Percentiles rank a stretch among this genome's conserved stretches.
phyloP scores from a whole-genome alignment of 78 protist genomes.

The Creolimax fragrantissima region DNA sequence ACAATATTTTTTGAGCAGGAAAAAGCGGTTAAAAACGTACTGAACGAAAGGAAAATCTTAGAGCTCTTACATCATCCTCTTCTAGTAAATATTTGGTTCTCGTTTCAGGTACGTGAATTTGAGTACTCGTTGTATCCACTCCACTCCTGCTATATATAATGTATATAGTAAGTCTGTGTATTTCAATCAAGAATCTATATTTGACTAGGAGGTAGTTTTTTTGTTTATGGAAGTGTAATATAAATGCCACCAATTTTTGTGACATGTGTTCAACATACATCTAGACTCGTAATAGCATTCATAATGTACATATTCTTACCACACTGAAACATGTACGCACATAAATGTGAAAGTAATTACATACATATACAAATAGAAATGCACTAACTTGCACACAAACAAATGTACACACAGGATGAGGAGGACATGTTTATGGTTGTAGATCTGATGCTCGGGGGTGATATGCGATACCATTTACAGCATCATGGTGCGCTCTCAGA shows the following conservation, averaged over 20 bases:
- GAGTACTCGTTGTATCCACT: too few relatives aligned
- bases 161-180: too few relatives aligned
- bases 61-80: not conserved
- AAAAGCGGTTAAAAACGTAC: conserved; percentile 29
- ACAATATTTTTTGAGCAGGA: not conserved
- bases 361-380: not conserved
- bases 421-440: conserved; percentile 30
- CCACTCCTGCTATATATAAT: too few relatives aligned
- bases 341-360: not conserved
- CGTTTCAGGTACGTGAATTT: conserved; percentile 27
- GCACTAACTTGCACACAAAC: not conserved
- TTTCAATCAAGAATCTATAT: too few relatives aligned
- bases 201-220: too few relatives aligned
- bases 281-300: too few relatives aligned
- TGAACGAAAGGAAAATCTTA: conserved; percentile 14
- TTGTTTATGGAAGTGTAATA: too few relatives aligned
- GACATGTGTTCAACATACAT: too few relatives aligned
- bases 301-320: not conserved
- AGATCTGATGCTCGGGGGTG: conserved; percentile 37
- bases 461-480: conserved; percentile 10
- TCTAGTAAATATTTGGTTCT: conserved; percentile 28
- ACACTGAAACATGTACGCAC: not conserved
- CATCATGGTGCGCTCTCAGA: not conserved
- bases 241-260: too few relatives aligned
- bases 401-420: not conserved